Evolutionary conservation across 495 filamentous ascomycete species (phyloP).

Genomic region (Penicillium daleae): DNA sequence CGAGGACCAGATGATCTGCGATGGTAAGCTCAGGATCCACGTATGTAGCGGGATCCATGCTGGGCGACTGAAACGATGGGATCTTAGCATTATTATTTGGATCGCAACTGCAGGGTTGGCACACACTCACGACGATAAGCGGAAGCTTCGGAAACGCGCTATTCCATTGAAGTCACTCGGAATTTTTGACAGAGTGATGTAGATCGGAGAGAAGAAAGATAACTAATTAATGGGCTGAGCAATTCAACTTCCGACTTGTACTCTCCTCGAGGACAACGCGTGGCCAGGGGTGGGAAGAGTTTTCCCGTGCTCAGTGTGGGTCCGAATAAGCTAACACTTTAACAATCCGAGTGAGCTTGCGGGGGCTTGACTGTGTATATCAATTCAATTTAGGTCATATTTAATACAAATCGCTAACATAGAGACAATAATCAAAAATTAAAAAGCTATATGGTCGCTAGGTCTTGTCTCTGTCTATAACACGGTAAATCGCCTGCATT

Average conservation of each 20-base stretch:
- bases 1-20: constrained; percentile 54
- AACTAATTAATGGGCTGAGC: background rate
- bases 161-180: constrained; percentile 3
- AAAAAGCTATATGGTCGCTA: background rate
- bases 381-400: background rate
- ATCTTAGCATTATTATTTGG: constrained; percentile 5
- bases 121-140: constrained; percentile 3
- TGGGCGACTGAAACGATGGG: constrained; percentile 8
- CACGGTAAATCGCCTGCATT: background rate
- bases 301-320: constrained; percentile 19
- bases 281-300: constrained; percentile 27
- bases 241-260: constrained; percentile 7
- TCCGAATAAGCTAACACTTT: constrained; percentile 11
- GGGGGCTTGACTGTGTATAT: background rate
- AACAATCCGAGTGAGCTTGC: background rate
- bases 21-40: constrained; percentile 54
- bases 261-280: constrained; percentile 14
- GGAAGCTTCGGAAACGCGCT: constrained; percentile 8
- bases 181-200: background rate
- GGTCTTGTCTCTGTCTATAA: background rate
- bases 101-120: constrained; percentile 2
- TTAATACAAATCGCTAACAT: background rate
- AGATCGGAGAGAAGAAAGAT: constrained; percentile 2
- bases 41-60: constrained; percentile 43
- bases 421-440: background rate